Conservation (phyloP, 306 rosid species). For the Ammopiptanthus mongolicus region DNA sequence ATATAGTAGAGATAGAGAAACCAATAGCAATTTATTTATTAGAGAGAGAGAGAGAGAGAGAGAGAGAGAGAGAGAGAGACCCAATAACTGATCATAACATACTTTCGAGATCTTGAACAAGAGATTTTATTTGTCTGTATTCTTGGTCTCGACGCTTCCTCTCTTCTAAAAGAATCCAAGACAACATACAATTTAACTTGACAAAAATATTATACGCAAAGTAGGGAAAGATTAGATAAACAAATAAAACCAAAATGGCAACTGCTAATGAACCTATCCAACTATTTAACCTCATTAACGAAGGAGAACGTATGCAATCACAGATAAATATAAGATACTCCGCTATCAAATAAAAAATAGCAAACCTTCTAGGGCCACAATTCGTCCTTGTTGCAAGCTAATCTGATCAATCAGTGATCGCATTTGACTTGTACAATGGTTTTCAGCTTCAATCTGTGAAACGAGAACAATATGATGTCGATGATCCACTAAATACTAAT, state of each 20-base stretch:
- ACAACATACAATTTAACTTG: background rate
- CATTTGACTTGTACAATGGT: slow-evolving; percentile 67
- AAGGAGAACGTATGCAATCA: too few relatives aligned
- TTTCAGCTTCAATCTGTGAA: slow-evolving; percentile 74
- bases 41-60: too few relatives aligned
- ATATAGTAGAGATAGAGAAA: background rate
- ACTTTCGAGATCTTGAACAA: slow-evolving; percentile 84
- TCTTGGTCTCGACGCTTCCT: slow-evolving; percentile 57
- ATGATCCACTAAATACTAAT: background rate
- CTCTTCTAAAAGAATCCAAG: slow-evolving; percentile 52
- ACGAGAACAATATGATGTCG: slow-evolving; percentile 6
- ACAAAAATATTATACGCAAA: background rate
- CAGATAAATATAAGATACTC: background rate
- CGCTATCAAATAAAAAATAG: slow-evolving; percentile 4
- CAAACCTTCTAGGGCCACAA: slow-evolving; percentile 68
- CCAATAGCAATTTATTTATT: background rate
- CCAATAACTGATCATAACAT: slow-evolving; percentile 25
- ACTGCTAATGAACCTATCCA: background rate
- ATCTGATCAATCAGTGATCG: slow-evolving; percentile 78
- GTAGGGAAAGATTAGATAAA: background rate
- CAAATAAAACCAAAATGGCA: background rate
- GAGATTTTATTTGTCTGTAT: slow-evolving; percentile 63
- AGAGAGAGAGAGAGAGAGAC: background rate
- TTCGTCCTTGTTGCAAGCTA: slow-evolving; percentile 81
- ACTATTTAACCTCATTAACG: background rate